A percentile compares a stretch with the other conserved stretches of the same genome.
Evolutionary conservation across 495 filamentous ascomycete species (phyloP).

Genomic region (Rusavskia elegans): DNA sequence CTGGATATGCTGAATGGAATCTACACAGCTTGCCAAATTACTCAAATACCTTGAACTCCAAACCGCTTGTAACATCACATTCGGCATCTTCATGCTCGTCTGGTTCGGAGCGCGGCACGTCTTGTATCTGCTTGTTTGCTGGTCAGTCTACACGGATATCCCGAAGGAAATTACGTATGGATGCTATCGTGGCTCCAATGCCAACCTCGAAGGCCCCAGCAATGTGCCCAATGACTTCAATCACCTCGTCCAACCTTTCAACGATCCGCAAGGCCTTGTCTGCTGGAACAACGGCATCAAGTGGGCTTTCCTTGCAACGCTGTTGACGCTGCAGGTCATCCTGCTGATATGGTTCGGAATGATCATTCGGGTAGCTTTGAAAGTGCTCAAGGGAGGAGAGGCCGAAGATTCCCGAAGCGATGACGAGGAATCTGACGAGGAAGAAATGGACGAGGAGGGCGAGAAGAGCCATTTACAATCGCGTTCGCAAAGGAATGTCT

Average conservation of each 20-base stretch:
- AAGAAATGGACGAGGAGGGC: conserved; percentile 17
- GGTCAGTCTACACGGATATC: conserved; percentile 62
- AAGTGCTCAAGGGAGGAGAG: conserved; percentile 55
- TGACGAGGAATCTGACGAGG: conserved; percentile 57
- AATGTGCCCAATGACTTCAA: conserved; percentile 38
- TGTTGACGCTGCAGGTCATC: conserved; percentile 64
- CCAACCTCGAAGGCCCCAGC: conserved; percentile 35
- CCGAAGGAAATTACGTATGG: conserved; percentile 44
- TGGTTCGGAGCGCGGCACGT: conserved; percentile 81
- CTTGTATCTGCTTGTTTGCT: conserved; percentile 60
- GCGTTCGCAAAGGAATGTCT: neutral
- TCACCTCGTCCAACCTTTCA: conserved; percentile 57
- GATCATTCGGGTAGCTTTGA: conserved; percentile 65
- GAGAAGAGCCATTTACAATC: neutral
- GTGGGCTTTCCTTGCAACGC: conserved; percentile 55
- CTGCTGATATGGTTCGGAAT: conserved; percentile 81
- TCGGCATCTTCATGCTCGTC: conserved; percentile 70
- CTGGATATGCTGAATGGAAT: conserved; percentile 4
- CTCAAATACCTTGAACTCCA: conserved; percentile 75
- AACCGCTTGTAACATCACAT: conserved; percentile 63
- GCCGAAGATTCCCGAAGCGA: conserved; percentile 83
- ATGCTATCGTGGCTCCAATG: conserved; percentile 49
- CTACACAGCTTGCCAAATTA: conserved; percentile 67
- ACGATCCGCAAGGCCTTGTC: conserved; percentile 47
- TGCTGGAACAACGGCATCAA: conserved; percentile 62